Evolutionary conservation across 768 basidiomycete genomes (phyloP), one percentile per base, ranked within the genome.

Genomic region (Suillus decipiens): DNA sequence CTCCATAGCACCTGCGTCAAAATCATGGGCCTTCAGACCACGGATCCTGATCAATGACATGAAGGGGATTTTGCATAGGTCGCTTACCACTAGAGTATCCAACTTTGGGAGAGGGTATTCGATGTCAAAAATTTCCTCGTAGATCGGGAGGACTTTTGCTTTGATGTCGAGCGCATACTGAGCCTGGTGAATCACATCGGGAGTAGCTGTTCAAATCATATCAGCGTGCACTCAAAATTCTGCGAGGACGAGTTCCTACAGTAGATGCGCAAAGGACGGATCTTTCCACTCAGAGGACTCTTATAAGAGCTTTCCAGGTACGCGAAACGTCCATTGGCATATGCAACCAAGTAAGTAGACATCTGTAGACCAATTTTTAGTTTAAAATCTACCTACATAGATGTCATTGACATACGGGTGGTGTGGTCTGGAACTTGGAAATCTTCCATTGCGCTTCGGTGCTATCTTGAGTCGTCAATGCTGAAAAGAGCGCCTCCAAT

Each of bases 21-120:
- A 97, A 72, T 97, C 95, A 59, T 84, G 85, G 5, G 88, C 95
- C 83, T 86, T 73, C 36, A 59, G 31, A 47, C 9, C 31, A 57
- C 10, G 9, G 45, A 37, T 34, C 12, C 34, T 42, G 3, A 50
- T 62, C 48, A 57, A 39, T 11, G 17, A 10, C 11, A 19, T 12
- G 28, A 31, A 41, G 10, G 3, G 3, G 6, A 12, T 31, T 12
- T 6, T 41, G n/a, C 14, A 45, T 61, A 22, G 47, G 39, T 36
- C 24, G 75, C 86, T 63, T 72, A 87, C 89, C 62, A 94, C 92
- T 15, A 99, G 82, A 2, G 95, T 96, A 71, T 98, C 96, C 50
- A 99, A 83, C 79, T 99, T 98, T 6, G 95, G 93, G 33, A 99
- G 83, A 28, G 96, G 94, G 74, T 89, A 99, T 63, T 90, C 90